These are phyloP conservation scores for Collybia sordida DNA, from an alignment of 768 basidiomycete genomes.

Conservation along the genomic window DNA sequence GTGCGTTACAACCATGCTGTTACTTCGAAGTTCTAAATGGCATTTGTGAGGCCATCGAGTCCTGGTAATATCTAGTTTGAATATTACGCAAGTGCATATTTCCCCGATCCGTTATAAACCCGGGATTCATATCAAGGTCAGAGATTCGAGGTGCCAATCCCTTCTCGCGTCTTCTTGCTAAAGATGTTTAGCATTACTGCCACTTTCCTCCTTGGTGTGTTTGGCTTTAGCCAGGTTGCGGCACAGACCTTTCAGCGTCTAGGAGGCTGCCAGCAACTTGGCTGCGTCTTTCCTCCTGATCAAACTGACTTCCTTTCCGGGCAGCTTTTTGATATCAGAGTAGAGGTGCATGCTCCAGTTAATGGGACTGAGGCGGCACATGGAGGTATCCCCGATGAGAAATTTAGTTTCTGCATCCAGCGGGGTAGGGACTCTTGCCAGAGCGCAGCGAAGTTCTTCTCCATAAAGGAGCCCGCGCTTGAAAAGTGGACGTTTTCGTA, in stretches of 20 bases:
- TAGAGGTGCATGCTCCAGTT: conserved; percentile 43
- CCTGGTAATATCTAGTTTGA: background rate
- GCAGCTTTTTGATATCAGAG: conserved; percentile 41
- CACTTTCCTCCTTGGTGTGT: conserved; percentile 18
- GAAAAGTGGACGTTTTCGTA: conserved; percentile 44
- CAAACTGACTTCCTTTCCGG: conserved; percentile 42
- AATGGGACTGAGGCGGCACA: conserved; percentile 36
- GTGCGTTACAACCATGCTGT: conserved; percentile 6
- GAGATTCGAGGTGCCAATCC: background rate
- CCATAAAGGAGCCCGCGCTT: conserved; percentile 26
- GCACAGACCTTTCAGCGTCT: conserved; percentile 41
- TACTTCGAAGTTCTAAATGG: too few species aligned
- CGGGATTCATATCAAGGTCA: background rate
- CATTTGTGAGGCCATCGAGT: background rate
- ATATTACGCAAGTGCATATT: background rate
- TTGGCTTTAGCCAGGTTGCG: conserved; percentile 15
- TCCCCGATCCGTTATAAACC: background rate
- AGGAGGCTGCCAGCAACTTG: conserved; percentile 39
- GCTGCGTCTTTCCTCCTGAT: conserved; percentile 44
- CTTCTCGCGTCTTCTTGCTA: background rate
- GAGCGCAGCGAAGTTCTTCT: conserved; percentile 36
- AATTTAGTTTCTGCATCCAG: conserved; percentile 39
- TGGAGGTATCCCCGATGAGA: conserved; percentile 34
- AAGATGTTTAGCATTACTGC: conserved; percentile 5
- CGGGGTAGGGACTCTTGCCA: conserved; percentile 28